These are phyloP conservation scores for Elongisporangium anandrum DNA, from an alignment of 352 stramenopile species.

Conservation along the genomic window DNA sequence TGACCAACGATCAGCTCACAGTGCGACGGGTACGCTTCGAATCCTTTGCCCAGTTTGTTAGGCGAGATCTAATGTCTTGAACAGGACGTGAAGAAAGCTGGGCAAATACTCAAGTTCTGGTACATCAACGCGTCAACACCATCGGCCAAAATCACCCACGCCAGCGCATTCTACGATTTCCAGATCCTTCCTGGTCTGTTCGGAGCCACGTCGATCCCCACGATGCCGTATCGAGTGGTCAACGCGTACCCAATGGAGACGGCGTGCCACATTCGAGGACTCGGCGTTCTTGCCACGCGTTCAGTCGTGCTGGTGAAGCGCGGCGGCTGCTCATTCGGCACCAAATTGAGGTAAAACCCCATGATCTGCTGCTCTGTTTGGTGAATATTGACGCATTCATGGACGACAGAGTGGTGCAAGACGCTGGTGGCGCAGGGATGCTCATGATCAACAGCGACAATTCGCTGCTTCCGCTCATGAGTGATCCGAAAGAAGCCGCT, in stretches of 20 bases:
- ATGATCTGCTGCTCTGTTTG: neutral
- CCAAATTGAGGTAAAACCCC: slow-evolving; percentile 45
- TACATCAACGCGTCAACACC: slow-evolving; percentile 27
- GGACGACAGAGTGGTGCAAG: slow-evolving; percentile 31
- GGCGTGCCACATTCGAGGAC: slow-evolving; percentile 58
- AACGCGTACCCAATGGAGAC: slow-evolving; percentile 64
- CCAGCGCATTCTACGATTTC: slow-evolving; percentile 19
- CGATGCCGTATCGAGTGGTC: slow-evolving; percentile 49
- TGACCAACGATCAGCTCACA: slow-evolving; percentile 44
- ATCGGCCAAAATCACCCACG: neutral
- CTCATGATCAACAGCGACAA: slow-evolving; percentile 64
- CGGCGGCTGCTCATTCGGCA: slow-evolving; percentile 57
- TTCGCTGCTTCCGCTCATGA: slow-evolving; percentile 59
- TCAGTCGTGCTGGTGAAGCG: slow-evolving; percentile 68
- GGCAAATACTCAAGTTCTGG: slow-evolving; percentile 45
- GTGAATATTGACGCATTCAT: neutral
- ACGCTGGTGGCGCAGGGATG: slow-evolving; percentile 52
- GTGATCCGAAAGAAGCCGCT: slow-evolving; percentile 43
- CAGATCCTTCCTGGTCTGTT: slow-evolving; percentile 52
- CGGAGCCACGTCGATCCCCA: slow-evolving; percentile 31
- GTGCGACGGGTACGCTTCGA: slow-evolving; percentile 16
- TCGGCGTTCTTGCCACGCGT: slow-evolving; percentile 48
- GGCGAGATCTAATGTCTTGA: neutral
- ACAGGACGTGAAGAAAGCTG: slow-evolving; percentile 43
- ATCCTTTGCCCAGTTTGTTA: slow-evolving; percentile 1